A percentile compares a stretch with the other conserved stretches of the same genome.
Conservation (phyloP, 129 eudicot genomes). For the Flaveria ramosissima region DNA sequence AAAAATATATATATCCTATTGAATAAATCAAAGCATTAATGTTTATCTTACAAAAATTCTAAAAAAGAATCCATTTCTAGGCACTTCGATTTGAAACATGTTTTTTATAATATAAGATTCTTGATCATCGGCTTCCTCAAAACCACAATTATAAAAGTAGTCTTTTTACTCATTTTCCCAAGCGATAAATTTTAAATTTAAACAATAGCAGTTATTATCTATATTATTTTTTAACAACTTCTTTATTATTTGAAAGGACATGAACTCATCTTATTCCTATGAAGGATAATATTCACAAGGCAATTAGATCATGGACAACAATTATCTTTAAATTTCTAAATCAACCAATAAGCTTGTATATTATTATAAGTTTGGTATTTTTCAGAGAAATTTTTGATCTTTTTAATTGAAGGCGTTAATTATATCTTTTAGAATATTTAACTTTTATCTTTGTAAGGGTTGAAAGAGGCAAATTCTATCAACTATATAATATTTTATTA, state of each 20-base stretch:
- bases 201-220: neutral
- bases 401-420: neutral
- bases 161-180: constrained; percentile 4
- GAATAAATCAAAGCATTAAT: neutral
- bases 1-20: neutral
- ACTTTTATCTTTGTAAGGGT: neutral
- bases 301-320: no score
- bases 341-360: neutral
- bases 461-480: neutral
- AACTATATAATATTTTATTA: neutral
- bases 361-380: neutral
- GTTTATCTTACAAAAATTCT: neutral
- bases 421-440: neutral
- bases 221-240: no score
- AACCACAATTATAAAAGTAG: constrained; percentile 1
- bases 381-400: neutral
- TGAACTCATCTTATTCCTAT: no score
- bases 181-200: neutral
- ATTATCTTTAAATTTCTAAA: no score
- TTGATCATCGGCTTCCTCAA: constrained; percentile 28
- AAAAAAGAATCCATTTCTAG: constrained; percentile 7
- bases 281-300: no score
- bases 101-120: constrained; percentile 22
- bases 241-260: no score
- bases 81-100: neutral